These are phyloP conservation scores for Blepharisma undulans DNA, from an alignment of 169 alveolate genomes.

Conservation along the genomic window DNA sequence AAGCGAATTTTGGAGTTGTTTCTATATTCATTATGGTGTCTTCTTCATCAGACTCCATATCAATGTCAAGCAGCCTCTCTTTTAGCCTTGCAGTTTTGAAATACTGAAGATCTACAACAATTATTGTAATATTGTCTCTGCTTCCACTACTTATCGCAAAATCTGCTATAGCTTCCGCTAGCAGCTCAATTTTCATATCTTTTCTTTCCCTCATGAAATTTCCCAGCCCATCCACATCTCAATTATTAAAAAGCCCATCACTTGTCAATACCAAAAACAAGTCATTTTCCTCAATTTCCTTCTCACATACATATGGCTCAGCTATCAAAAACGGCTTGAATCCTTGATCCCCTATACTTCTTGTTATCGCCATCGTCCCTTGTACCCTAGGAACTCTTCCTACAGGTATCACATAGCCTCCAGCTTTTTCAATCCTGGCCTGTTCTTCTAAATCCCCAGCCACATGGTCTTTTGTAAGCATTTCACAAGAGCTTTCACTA, in stretches of 20 bases:
- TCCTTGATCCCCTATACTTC: constrained; percentile 18
- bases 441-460: not conserved
- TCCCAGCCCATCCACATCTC: not conserved
- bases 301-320: not conserved
- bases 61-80: not conserved
- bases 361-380: constrained; percentile 16
- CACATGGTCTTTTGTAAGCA: not conserved
- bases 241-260: constrained; percentile 15
- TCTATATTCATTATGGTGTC: not conserved
- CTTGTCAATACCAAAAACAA: not conserved
- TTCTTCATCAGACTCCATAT: not conserved
- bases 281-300: not conserved
- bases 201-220: constrained; percentile 6
- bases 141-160: constrained; percentile 6
- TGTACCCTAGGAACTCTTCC: not conserved
- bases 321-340: not conserved
- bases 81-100: not conserved
- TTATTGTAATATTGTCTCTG: constrained; percentile 5
- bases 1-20: not conserved
- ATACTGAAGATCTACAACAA: not conserved
- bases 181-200: not conserved
- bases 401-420: constrained; percentile 24
- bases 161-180: not conserved
- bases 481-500: not conserved
- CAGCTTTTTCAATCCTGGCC: constrained; percentile 5